Base-by-base conservation (phyloP, 2,329 filamentous ascomycete genomes). In the Colletotrichum sp. region DNA sequence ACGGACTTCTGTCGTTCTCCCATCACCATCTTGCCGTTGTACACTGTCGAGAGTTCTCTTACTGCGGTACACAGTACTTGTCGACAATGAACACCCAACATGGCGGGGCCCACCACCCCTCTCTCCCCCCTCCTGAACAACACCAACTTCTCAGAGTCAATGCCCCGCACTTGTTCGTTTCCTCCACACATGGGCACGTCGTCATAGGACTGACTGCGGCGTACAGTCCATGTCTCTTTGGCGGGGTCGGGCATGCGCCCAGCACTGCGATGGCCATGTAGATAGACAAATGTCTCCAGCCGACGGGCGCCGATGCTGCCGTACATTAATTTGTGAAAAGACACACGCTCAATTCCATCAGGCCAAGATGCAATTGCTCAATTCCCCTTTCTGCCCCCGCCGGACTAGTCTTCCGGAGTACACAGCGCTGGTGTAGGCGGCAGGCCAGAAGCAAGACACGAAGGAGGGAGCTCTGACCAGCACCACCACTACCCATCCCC, bases 151-250 rank as follows among this genome's bases (percentile, higher is more conserved):
- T 74, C 66, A 63, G 44, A 44, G 65, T 60, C 49, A 21, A 28
- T 63, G 71, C 71, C 75, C 71, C 71, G 71, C 75, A 75, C 75
- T 67, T 75, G 65, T 49, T 68, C 62, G 60, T 66, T 59, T 71
- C 71, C 75, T 76, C 75, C 71, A 76, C 71, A 76, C 60, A 75
- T 63, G 24, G 62, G 67, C 55, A 71, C 75, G 63, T 75, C 75
- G 75, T 75, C 75, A 76, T 76, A 75, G 71, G 75, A 68, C 30
- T 52, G 62, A 21, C 44, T 49, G 44, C 44, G 44, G 18, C 44
- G 44, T 49, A 21, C 44, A 55, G 66, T 24, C 52, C 65, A 65
- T 64, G 74, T 76, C 70, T 76, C 44, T 74, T 76, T 76, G 75
- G 72, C 74, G 60, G 74, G 74, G 71, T 76, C 60, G 65, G n/a